Conservation (phyloP, 768 basidiomycete species). For the Mycena epipterygia region DNA sequence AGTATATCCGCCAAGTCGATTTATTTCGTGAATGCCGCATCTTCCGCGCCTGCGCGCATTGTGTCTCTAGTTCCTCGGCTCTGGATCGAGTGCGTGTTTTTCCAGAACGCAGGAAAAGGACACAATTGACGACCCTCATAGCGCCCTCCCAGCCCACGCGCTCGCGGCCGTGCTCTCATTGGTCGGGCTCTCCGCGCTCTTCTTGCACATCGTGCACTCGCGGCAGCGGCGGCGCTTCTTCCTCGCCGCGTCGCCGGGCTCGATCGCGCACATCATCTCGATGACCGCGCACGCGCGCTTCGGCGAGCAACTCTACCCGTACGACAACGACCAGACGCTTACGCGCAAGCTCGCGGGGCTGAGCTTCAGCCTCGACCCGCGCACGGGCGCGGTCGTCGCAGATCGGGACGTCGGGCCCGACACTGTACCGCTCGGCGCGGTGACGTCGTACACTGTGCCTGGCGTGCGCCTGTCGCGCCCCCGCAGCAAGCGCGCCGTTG, state of each 20-base stretch:
- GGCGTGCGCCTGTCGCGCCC: too few relatives aligned
- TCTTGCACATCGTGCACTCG: conserved; percentile 63
- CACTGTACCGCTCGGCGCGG: neutral
- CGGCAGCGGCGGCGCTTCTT: conserved; percentile 61
- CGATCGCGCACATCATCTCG: conserved; percentile 70
- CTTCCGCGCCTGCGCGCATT: conserved; percentile 53
- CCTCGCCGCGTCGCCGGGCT: conserved; percentile 69
- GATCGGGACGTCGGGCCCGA: conserved; percentile 54
- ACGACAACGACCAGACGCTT: conserved; percentile 63
- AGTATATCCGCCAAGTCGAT: conserved; percentile 66
- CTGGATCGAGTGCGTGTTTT: conserved; percentile 69
- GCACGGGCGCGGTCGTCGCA: conserved; percentile 73
- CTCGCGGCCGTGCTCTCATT: conserved; percentile 64
- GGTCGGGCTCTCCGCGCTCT: conserved; percentile 60
- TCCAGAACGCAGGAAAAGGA: neutral
- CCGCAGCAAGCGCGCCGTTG: neutral
- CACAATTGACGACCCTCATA: conserved; percentile 39
- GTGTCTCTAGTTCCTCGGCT: conserved; percentile 62
- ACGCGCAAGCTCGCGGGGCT: conserved; percentile 63
- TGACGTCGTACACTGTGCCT: conserved; percentile 14
- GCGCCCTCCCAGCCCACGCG: conserved; percentile 62
- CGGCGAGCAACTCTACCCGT: conserved; percentile 69
- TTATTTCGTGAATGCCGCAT: conserved; percentile 64
- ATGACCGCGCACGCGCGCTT: conserved; percentile 73
- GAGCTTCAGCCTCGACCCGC: conserved; percentile 65